These are phyloP conservation scores for Vaccinium darrowii DNA, from an alignment of 148 eudicot species.

Conservation along the genomic window DNA sequence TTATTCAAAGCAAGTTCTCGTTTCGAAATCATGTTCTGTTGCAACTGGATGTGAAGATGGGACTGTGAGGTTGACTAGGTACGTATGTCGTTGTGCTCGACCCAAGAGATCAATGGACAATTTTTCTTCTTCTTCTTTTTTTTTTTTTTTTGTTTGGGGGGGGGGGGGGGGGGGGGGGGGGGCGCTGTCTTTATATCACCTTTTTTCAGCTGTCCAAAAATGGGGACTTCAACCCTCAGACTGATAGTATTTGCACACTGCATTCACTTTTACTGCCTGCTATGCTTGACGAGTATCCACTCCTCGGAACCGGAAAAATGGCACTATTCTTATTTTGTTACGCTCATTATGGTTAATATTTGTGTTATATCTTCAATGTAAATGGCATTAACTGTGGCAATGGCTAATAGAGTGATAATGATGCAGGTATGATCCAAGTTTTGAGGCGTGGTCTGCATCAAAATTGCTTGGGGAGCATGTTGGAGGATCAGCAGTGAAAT, in stretches of 20 bases:
- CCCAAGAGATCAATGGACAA: background rate
- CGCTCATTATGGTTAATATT: background rate
- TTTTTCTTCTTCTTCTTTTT: background rate
- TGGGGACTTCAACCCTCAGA: background rate
- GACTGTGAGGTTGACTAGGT: constrained; percentile 93
- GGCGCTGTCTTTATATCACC: background rate
- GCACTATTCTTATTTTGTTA: background rate
- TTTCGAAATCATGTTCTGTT: constrained; percentile 54
- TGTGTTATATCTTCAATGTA: background rate
- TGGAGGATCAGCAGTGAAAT: constrained; percentile 97
- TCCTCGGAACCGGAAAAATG: background rate
- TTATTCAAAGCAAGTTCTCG: constrained; percentile 17
- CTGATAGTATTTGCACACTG: background rate
- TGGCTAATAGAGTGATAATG: constrained; percentile 15
- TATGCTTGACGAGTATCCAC: background rate
- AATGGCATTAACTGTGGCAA: background rate
- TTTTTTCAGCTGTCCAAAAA: constrained; percentile 6
- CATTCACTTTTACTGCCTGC: background rate
- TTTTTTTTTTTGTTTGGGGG: background rate
- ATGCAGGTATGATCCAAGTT: constrained; percentile 59
- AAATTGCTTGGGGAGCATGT: constrained; percentile 96
- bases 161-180: no score
- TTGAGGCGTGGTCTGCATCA: constrained; percentile 67
- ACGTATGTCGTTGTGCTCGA: constrained; percentile 17
- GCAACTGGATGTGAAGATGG: constrained; percentile 99